Evolutionary conservation across 768 basidiomycete genomes (phyloP).

Genomic region (Termitomyces sp.): DNA sequence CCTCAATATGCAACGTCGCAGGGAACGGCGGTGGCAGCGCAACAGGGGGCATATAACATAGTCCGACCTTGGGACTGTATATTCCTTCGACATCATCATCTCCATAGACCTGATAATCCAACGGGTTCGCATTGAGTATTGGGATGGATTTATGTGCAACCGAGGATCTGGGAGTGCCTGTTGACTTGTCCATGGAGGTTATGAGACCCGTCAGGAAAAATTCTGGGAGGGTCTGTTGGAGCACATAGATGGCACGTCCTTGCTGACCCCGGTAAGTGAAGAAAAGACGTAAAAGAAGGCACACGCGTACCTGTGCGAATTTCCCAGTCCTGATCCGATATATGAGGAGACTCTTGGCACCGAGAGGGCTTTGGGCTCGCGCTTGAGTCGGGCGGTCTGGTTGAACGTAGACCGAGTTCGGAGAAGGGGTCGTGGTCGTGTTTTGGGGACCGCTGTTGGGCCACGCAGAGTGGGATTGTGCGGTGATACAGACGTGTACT

Average conservation of each 20-base stretch:
- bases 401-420: slow-evolving; percentile 28
- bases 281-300: too few species aligned
- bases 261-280: neutral
- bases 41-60: slow-evolving; percentile 66
- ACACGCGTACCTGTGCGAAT: slow-evolving; percentile 55
- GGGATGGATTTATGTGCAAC: slow-evolving; percentile 14
- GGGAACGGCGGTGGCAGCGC: slow-evolving; percentile 67
- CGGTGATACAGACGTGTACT: neutral
- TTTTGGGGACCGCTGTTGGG: neutral
- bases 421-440: neutral
- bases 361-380: slow-evolving; percentile 14
- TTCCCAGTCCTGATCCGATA: slow-evolving; percentile 76
- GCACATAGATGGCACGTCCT: slow-evolving; percentile 69
- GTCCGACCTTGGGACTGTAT: slow-evolving; percentile 58
- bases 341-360: slow-evolving; percentile 16
- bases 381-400: slow-evolving; percentile 27
- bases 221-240: slow-evolving; percentile 63
- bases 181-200: slow-evolving; percentile 43
- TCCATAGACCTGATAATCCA: slow-evolving; percentile 17
- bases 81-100: slow-evolving; percentile 38
- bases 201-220: slow-evolving; percentile 69
- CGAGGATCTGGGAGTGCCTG: slow-evolving; percentile 28
- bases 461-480: neutral
- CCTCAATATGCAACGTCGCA: slow-evolving; percentile 63
- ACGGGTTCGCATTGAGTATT: slow-evolving; percentile 23